phyloP scores from a whole-genome alignment of 768 basidiomycete species.

The Plicaturopsis crispa region DNA sequence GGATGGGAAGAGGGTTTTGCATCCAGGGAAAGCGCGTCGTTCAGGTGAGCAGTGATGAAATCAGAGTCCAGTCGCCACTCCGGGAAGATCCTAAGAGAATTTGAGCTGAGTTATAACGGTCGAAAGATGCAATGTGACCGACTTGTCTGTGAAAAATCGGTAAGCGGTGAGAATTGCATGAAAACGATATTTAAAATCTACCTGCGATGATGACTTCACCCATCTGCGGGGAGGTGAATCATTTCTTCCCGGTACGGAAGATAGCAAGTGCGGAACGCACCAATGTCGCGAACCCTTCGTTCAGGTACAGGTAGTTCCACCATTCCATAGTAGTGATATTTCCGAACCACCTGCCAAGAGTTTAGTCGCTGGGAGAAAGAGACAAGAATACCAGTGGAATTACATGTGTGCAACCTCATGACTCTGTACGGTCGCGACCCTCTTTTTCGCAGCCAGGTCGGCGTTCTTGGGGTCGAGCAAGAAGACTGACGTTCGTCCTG shows the following conservation, averaged over 20 bases:
- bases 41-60: slow-evolving; percentile 76
- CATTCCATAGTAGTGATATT: slow-evolving; percentile 92
- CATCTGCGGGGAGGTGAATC: slow-evolving; percentile 40
- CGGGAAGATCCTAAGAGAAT: slow-evolving; percentile 54
- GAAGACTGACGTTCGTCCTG: slow-evolving; percentile 77
- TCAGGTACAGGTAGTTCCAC: slow-evolving; percentile 83
- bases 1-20: slow-evolving; percentile 86
- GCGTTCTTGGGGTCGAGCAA: slow-evolving; percentile 71
- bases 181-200: slow-evolving; percentile 23
- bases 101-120: not conserved
- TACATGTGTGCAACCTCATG: slow-evolving; percentile 86
- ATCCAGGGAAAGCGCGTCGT: slow-evolving; percentile 75
- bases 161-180: slow-evolving; percentile 7
- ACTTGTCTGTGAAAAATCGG: slow-evolving; percentile 41
- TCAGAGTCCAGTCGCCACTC: slow-evolving; percentile 81
- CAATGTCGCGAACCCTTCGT: slow-evolving; percentile 86
- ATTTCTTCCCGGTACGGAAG: not conserved
- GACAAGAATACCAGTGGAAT: not conserved
- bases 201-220: slow-evolving; percentile 83
- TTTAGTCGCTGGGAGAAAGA: slow-evolving; percentile 10
- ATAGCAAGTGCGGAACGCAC: slow-evolving; percentile 27
- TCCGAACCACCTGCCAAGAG: slow-evolving; percentile 53
- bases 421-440: slow-evolving; percentile 68
- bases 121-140: slow-evolving; percentile 13
- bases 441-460: slow-evolving; percentile 68